These are phyloP conservation scores for Harrya chromipes DNA, from an alignment of 768 basidiomycete genomes.

Conservation along the genomic window DNA sequence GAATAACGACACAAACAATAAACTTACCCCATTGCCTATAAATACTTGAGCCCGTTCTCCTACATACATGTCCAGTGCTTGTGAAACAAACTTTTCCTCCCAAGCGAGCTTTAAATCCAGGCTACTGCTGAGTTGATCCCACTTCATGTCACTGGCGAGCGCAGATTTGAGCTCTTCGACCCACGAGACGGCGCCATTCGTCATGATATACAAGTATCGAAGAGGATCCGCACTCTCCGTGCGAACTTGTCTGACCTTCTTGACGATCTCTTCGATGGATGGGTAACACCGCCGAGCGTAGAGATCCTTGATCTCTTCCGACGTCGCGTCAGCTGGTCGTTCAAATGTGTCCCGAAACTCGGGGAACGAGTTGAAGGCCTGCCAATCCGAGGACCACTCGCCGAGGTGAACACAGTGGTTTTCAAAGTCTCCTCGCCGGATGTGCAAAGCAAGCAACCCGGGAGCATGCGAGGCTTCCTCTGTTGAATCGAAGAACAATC, in stretches of 20 bases:
- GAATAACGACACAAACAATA: neutral
- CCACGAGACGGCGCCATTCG: constrained; percentile 45
- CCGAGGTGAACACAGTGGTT: constrained; percentile 43
- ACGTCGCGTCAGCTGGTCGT: constrained; percentile 25
- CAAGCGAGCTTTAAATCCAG: constrained; percentile 40
- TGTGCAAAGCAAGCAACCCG: constrained; percentile 48
- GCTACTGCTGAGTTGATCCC: constrained; percentile 42
- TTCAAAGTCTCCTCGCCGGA: constrained; percentile 50
- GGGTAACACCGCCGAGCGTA: constrained; percentile 44
- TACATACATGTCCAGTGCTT: constrained; percentile 51
- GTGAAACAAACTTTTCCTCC: constrained; percentile 43
- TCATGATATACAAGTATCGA: constrained; percentile 43
- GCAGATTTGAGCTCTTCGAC: constrained; percentile 38
- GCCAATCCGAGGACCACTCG: constrained; percentile 34
- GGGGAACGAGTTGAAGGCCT: constrained; percentile 46
- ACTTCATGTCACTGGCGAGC: constrained; percentile 30
- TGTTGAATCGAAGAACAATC: neutral
- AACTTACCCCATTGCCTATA: constrained; percentile 51
- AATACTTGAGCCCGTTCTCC: constrained; percentile 47
- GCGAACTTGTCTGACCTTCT: constrained; percentile 36
- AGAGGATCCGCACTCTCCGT: constrained; percentile 25
- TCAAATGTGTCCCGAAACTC: constrained; percentile 37
- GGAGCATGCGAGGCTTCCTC: constrained; percentile 22
- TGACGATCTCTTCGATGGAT: constrained; percentile 40
- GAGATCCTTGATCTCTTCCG: constrained; percentile 18